Evolutionary conservation across 2,329 filamentous ascomycete genomes (phyloP).

Genomic region (Apiospora pterosperma): DNA sequence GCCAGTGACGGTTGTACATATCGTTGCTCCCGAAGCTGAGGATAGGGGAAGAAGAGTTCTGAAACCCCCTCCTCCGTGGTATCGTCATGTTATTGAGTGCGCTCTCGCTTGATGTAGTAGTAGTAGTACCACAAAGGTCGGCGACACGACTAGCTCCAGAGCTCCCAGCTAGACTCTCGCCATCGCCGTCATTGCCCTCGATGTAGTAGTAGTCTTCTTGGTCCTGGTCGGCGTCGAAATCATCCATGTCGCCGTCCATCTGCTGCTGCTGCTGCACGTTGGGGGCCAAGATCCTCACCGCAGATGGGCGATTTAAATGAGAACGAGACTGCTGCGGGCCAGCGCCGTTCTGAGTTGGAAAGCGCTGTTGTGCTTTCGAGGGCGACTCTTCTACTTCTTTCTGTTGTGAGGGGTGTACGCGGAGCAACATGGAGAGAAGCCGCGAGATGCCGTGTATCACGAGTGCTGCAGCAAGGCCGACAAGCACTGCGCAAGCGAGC

Average conservation of each 20-base stretch:
- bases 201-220: slow-evolving; percentile 3
- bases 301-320: background rate
- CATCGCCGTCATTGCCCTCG: background rate
- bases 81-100: background rate
- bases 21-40: slow-evolving; percentile 7
- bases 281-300: no score
- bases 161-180: background rate
- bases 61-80: background rate
- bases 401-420: slow-evolving; percentile 17
- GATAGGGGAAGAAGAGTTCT: background rate
- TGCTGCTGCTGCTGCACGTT: background rate
- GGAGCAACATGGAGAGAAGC: slow-evolving; percentile 24
- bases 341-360: background rate
- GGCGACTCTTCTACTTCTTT: background rate
- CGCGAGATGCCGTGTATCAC: slow-evolving; percentile 23
- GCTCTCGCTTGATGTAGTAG: slow-evolving; percentile 1
- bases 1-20: slow-evolving; percentile 23
- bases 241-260: background rate
- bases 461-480: slow-evolving; percentile 24
- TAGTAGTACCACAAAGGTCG: background rate
- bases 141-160: background rate
- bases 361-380: background rate
- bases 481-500: slow-evolving; percentile 25
- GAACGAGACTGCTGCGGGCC: background rate
- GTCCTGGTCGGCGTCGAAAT: slow-evolving; percentile 3